Conservation (phyloP, 2,329 filamentous ascomycete species). For the Fonsecaea monophora region DNA sequence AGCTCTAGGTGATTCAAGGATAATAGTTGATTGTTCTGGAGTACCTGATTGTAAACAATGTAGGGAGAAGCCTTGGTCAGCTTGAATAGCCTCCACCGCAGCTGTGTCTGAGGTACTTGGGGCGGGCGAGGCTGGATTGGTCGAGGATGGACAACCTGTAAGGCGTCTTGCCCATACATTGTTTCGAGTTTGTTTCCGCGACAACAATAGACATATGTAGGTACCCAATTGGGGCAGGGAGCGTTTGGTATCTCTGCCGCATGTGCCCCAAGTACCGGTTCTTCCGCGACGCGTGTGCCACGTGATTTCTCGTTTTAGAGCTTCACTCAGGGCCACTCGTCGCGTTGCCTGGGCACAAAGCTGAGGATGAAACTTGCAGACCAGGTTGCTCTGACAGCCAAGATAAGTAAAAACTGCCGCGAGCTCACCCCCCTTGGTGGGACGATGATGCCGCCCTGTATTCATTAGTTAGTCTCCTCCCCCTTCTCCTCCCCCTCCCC, state of each 20-base stretch:
- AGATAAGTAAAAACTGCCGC: no score
- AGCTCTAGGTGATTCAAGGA: conserved; percentile 65
- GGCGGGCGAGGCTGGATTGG: background rate
- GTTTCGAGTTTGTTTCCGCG: conserved; percentile 23
- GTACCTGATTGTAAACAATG: background rate
- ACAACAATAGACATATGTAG: background rate
- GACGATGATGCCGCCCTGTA: no score
- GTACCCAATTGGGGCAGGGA: no score
- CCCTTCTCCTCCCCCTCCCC: no score
- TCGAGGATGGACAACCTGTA: conserved; percentile 11
- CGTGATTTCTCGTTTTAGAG: conserved; percentile 14
- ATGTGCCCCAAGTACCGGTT: background rate
- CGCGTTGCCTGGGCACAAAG: conserved; percentile 16
- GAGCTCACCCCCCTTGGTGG: no score
- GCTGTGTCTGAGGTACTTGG: background rate
- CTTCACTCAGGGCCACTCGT: background rate
- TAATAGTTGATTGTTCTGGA: background rate
- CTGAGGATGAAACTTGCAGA: background rate
- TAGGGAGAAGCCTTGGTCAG: background rate
- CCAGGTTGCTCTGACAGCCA: conserved; percentile 11
- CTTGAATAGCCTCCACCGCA: background rate
- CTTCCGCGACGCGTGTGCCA: conserved; percentile 17
- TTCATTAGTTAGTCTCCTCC: no score
- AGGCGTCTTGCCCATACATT: background rate
- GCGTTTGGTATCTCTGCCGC: no score